Evolutionary conservation across 805 yeast species (phyloP).

Genomic region (Kurtzmaniella fragi): DNA sequence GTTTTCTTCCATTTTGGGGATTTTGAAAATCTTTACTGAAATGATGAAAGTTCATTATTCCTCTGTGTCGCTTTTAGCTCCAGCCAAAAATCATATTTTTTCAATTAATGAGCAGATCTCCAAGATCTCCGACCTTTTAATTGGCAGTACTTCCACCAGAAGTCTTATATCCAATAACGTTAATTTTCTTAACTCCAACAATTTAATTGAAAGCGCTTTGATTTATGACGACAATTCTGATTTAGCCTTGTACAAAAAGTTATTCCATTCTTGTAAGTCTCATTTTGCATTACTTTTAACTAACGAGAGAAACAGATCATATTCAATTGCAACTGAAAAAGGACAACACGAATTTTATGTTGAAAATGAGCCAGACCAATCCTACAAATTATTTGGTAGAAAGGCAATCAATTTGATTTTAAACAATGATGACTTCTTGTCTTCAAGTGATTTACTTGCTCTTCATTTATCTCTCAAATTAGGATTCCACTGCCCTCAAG

Average conservation of each 20-base stretch:
- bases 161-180: slow-evolving; percentile 6
- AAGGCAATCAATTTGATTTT: slow-evolving; percentile 22
- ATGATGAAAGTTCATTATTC: slow-evolving; percentile 22
- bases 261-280: slow-evolving; percentile 21
- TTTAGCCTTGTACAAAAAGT: slow-evolving; percentile 16
- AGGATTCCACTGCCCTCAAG: slow-evolving; percentile 7
- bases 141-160: slow-evolving; percentile 15
- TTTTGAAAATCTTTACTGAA: slow-evolving; percentile 29
- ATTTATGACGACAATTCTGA: slow-evolving; percentile 15
- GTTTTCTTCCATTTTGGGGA: slow-evolving; percentile 29
- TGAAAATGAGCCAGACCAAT: slow-evolving; percentile 5
- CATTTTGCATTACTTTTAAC: slow-evolving; percentile 30
- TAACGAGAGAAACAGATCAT: slow-evolving; percentile 8
- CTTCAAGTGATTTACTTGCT: slow-evolving; percentile 29
- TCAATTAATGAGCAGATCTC: slow-evolving; percentile 28
- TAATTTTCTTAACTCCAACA: neutral
- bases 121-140: slow-evolving; percentile 19
- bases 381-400: slow-evolving; percentile 9
- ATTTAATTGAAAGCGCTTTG: slow-evolving; percentile 3
- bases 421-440: slow-evolving; percentile 26
- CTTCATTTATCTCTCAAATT: slow-evolving; percentile 22
- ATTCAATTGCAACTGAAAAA: neutral
- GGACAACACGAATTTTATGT: neutral
- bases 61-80: slow-evolving; percentile 26
- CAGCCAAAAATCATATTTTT: slow-evolving; percentile 23